Evolutionary conservation across 1,284 basidiomycete genomes (phyloP).

Genomic region (Ceratorhiza oryzae-sativae): DNA sequence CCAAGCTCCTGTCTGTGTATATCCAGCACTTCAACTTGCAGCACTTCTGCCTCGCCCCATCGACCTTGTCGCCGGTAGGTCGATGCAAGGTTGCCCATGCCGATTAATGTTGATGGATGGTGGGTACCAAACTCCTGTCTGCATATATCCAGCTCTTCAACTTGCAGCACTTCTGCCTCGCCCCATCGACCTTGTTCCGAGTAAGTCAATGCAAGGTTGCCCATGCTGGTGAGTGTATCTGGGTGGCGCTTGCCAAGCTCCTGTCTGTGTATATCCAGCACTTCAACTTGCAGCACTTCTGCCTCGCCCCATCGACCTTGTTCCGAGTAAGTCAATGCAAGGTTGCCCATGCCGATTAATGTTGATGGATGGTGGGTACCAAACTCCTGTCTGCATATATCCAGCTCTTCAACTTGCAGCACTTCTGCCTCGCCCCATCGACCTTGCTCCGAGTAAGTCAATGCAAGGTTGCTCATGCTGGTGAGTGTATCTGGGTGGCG

Average conservation of each 20-base stretch:
- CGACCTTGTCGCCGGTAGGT: background rate
- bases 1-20: background rate
- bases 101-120: background rate
- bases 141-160: background rate
- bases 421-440: no score
- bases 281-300: background rate
- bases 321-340: no score
- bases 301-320: background rate
- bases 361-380: no score
- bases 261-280: background rate
- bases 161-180: background rate
- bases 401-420: no score
- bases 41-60: conserved; percentile 6
- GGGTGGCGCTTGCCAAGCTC: background rate
- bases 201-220: background rate
- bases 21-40: background rate
- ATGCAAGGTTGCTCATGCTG: no score
- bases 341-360: no score
- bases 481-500: background rate
- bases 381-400: no score
- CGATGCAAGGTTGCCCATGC: background rate
- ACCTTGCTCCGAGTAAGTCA: no score
- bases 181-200: background rate
- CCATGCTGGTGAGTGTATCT: background rate
- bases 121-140: background rate